These are phyloP conservation scores for Alloteropsis semialata DNA, from an alignment of 176 grass and related monocot species.

Conservation along the genomic window DNA sequence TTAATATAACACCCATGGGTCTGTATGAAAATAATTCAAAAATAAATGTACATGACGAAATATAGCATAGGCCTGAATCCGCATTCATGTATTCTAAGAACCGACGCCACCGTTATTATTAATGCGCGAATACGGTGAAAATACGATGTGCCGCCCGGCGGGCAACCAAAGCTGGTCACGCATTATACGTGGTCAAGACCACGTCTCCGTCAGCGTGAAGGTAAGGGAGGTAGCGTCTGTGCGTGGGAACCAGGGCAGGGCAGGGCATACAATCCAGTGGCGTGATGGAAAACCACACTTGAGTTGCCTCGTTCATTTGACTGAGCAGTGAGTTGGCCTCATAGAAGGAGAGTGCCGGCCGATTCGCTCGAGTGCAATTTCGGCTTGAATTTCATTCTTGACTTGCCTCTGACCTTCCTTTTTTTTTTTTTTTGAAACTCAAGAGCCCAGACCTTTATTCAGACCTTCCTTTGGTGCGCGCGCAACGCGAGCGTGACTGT, in stretches of 20 bases:
- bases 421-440: no score
- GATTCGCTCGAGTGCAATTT: not conserved
- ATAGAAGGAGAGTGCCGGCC: not conserved
- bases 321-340: not conserved
- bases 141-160: not conserved
- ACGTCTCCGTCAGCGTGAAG: not conserved
- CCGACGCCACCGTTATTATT: not conserved
- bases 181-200: not conserved
- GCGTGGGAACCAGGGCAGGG: not conserved
- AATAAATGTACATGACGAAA: not conserved
- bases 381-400: not conserved
- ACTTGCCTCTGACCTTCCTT: not conserved
- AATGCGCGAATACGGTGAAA: not conserved
- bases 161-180: not conserved
- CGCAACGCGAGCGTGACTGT: not conserved
- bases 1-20: no score
- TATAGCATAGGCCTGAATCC: not conserved
- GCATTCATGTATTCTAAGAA: not conserved
- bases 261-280: not conserved
- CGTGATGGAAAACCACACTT: not conserved
- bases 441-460: no score
- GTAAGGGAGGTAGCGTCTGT: not conserved
- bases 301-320: not conserved
- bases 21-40: no score
- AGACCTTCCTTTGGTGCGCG: not conserved